Base-by-base conservation (phyloP, 139 green algal species). In the Coelastrella sp. region DNA sequence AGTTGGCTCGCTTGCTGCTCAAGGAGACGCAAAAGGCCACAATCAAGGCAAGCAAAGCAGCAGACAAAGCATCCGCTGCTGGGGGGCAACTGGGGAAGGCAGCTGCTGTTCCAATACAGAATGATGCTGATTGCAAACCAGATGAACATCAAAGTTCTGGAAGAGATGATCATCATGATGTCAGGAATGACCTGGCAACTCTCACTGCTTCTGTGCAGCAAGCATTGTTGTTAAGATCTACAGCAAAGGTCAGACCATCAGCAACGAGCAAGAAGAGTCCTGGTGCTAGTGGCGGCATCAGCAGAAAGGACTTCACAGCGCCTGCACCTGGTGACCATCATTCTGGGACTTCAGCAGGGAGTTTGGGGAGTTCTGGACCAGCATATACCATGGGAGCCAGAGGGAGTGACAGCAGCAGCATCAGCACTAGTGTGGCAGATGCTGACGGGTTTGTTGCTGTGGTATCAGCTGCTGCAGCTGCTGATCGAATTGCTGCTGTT, bases 391-490 rank as follows among this genome's bases (percentile, higher is more conserved):
- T 79, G 43, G 40, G 13, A 19, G 41, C n/a, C 32, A 81, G 48
- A 9, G 25, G 35, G 3, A 66, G 32, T 9, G 35, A 37, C 32
- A 68, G 30, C 5, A 41, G 13, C 17, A 67, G 73, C 50, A 67
- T 34, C 35, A 68, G 32, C 19, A 21, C 32, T 17, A 68, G 50
- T 35, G n/a, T 81, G 30, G 50, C 50, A n/a, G 73, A 30, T 81
- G 73, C 73, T 40, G 73, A 68, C 48, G 50, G 48, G 9, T 53
- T 48, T 67, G 17, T 50, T 67, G 71, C 71, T 19, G 71, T 79
- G 71, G 21, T 79, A 25, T 41, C 71, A 40, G 71, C 71, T 40
- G 71, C 71, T 32, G 71, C 71, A 30, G 71, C 71, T 21, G 40
- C 48, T 25, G 71, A 79, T 30, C 40, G 27, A 25, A 41, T 30